Evolutionary conservation across 805 yeast species (phyloP).

Genomic region (Myxozyma neotropica): DNA sequence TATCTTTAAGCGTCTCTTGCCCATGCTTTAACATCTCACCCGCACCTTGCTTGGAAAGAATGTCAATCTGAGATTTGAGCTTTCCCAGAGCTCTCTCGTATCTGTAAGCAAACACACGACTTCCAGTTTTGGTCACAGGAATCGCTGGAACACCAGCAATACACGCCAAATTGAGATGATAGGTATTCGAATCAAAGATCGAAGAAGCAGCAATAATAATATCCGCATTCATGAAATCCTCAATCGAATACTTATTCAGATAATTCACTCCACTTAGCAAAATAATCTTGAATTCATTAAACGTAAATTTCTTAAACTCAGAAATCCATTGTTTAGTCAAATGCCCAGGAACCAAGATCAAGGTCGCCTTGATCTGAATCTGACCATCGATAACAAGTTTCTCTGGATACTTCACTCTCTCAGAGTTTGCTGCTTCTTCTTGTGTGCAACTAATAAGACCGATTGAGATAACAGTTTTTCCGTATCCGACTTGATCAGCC

Average conservation of each 20-base stretch:
- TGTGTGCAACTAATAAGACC: slow-evolving; percentile 18
- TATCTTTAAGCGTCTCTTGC: not conserved
- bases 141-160: slow-evolving; percentile 13
- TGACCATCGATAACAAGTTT: not conserved
- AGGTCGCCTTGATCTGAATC: slow-evolving; percentile 14
- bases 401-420: not conserved
- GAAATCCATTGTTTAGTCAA: slow-evolving; percentile 16
- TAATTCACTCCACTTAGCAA: not conserved
- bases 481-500: slow-evolving; percentile 21
- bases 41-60: slow-evolving; percentile 3
- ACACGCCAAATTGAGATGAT: slow-evolving; percentile 6
- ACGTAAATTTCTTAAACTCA: slow-evolving; percentile 12
- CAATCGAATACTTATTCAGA: slow-evolving; percentile 4
- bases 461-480: slow-evolving; percentile 18
- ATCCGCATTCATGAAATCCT: slow-evolving; percentile 12
- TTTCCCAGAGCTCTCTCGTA: slow-evolving; percentile 3
- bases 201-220: slow-evolving; percentile 15
- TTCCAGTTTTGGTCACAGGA: slow-evolving; percentile 10
- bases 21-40: not conserved
- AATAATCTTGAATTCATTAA: slow-evolving; percentile 1
- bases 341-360: slow-evolving; percentile 18
- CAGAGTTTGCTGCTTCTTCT: not conserved
- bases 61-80: not conserved
- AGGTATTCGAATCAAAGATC: slow-evolving; percentile 7
- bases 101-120: slow-evolving; percentile 11